Base-by-base conservation (phyloP, 495 filamentous ascomycete genomes). In the Trichoderma gamsii region DNA sequence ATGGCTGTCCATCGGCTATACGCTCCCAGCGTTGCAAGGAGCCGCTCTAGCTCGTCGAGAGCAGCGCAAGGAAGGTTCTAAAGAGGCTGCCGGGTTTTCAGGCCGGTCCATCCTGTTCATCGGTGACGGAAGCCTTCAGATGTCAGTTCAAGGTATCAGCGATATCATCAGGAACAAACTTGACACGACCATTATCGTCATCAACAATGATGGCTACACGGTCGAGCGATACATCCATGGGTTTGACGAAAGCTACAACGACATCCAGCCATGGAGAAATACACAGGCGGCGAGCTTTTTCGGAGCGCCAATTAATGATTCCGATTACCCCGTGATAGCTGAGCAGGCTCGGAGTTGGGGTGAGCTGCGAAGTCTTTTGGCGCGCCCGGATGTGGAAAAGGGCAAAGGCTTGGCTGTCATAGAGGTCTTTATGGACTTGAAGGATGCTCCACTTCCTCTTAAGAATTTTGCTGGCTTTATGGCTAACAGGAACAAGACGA, bases 81-180 rank as follows among this genome's bases (percentile, higher is more conserved):
- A 2, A 1, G 25, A 61, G 56, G 56, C 23, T 18, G 9, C 18
- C 3, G 18, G 41, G 16, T 21, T 16, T n/a, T 41, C 35, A 11
- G 38, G 38, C 13, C 83, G 88, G 41, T 86, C 87, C 5, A 85
- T 93, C 44, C 79, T 94, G 32, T 91, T 92, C 70, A 89, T 90
- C 25, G 91, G 91, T 46, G 91, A 94, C 70, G 91, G 91, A 38
- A 88, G 86, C 70, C 85, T 91, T 68, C 89, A 94, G 72, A 79
- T 93, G 70, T 92, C 89, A 0, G 84, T 84, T 6, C 91, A 93
- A 75, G 89, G 91, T 73, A 67, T 94, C 61, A 88, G 87, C 69
- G 90, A 88, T 23, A 91, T 92, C 78, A 82, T 94, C 68, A 82
- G 86, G 6, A 84, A 89, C 65, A 82, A 85, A 16, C 81, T 94